Evolutionary conservation across 1,284 basidiomycete species (phyloP).

Genomic region (Phellinidium pouzarii): DNA sequence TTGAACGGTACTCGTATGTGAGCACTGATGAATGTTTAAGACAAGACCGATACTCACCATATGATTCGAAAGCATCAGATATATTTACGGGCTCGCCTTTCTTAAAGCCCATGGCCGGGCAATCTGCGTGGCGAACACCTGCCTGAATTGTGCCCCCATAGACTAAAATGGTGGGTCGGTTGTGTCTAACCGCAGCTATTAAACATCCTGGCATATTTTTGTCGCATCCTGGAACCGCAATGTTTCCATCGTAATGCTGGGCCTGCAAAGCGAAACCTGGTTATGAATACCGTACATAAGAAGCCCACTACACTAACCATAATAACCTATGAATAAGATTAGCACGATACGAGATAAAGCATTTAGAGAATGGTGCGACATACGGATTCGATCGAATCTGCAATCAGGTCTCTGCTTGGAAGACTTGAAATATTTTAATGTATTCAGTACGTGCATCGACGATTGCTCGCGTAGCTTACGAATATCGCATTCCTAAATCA

Average conservation of each 20-base stretch:
- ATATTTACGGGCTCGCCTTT: constrained; percentile 79
- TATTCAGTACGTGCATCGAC: neutral
- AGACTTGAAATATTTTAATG: constrained; percentile 42
- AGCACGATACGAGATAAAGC: neutral
- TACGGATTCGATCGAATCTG: constrained; percentile 85
- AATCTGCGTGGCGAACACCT: constrained; percentile 71
- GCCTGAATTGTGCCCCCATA: constrained; percentile 83
- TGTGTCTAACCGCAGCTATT: constrained; percentile 79
- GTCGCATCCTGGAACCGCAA: constrained; percentile 79
- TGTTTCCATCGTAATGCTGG: constrained; percentile 84
- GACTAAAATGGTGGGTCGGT: constrained; percentile 78
- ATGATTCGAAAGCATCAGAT: constrained; percentile 78
- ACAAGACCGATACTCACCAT: constrained; percentile 37
- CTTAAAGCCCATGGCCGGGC: constrained; percentile 70
- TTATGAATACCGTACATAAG: neutral
- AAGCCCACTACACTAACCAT: constrained; percentile 38
- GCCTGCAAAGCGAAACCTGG: constrained; percentile 37
- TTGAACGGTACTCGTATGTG: constrained; percentile 24
- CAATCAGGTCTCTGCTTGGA: constrained; percentile 85
- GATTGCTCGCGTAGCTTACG: constrained; percentile 39
- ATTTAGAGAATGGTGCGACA: constrained; percentile 22
- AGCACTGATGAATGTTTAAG: constrained; percentile 18
- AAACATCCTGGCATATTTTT: constrained; percentile 93
- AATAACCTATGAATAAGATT: constrained; percentile 42
- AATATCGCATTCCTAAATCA: constrained; percentile 67